phyloP scores from a whole-genome alignment of 2,329 filamentous ascomycete species.

The Pestalotiopsis fici region DNA sequence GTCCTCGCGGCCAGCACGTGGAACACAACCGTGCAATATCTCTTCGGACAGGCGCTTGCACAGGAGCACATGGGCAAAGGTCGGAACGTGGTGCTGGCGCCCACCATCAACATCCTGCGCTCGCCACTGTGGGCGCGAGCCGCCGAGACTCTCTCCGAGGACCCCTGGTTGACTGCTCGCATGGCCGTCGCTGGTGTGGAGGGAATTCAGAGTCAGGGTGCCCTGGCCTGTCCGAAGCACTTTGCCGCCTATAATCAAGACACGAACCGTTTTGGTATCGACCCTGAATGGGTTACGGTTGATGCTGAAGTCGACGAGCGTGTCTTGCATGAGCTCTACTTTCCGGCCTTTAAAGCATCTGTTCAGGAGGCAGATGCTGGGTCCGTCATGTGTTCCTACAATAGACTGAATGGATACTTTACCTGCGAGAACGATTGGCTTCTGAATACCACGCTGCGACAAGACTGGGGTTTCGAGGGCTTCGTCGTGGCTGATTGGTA shows the following conservation, averaged over 20 bases:
- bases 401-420: background rate
- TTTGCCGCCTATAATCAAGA: background rate
- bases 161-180: slow-evolving; percentile 1
- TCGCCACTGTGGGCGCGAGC: slow-evolving; percentile 1
- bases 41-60: background rate
- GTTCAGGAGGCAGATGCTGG: background rate
- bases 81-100: background rate
- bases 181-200: background rate
- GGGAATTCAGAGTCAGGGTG: background rate
- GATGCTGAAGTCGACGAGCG: background rate
- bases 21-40: background rate
- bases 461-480: background rate
- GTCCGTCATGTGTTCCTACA: slow-evolving; percentile 2
- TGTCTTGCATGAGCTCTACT: background rate
- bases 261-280: background rate
- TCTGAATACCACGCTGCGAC: background rate
- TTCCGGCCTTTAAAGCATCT: background rate
- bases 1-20: background rate
- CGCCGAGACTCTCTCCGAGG: slow-evolving; percentile 1
- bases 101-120: background rate
- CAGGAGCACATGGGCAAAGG: background rate
- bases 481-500: slow-evolving; percentile 2
- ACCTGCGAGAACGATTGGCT: slow-evolving; percentile 2
- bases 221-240: background rate
- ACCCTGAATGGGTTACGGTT: background rate